phyloP scores from a whole-genome alignment of 73 alveolate genomes.

The Paraurostyla sp. region DNA sequence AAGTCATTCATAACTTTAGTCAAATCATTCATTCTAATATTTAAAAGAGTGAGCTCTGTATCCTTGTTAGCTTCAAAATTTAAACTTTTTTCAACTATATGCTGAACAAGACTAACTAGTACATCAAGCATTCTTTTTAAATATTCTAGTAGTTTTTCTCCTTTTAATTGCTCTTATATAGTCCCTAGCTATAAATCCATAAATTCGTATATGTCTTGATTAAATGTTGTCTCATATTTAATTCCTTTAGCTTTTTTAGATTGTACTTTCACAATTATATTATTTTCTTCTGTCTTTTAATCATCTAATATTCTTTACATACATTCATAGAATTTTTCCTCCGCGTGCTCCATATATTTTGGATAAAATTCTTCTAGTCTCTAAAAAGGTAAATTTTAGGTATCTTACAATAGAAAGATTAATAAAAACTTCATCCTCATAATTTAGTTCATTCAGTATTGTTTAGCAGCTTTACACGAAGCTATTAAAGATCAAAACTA shows the following conservation, averaged over 20 bases:
- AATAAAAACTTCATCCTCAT: constrained; percentile 39
- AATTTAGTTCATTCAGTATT: constrained; percentile 10
- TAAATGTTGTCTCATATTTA: constrained; percentile 44
- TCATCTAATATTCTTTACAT: constrained; percentile 40
- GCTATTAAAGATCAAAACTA: not conserved
- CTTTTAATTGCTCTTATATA: constrained; percentile 7
- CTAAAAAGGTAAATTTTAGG: not conserved
- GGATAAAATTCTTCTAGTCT: constrained; percentile 59
- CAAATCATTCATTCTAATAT: constrained; percentile 43
- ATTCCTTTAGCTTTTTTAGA: not conserved
- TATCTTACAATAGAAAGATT: constrained; percentile 32
- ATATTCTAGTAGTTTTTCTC: constrained; percentile 56
- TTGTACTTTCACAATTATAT: not conserved
- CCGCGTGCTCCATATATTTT: constrained; percentile 60
- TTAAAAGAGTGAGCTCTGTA: not conserved
- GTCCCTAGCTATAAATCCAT: constrained; percentile 32
- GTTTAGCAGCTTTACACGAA: constrained; percentile 36
- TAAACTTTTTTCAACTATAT: constrained; percentile 17
- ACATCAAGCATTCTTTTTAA: constrained; percentile 51
- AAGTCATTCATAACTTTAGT: constrained; percentile 40
- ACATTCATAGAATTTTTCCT: constrained; percentile 31
- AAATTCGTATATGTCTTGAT: constrained; percentile 22
- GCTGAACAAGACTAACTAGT: constrained; percentile 11
- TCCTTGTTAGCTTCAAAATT: constrained; percentile 33
- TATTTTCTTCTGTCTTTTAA: not conserved